Evolutionary conservation across 148 eudicot genomes (phyloP).

Genomic region (Chenopodium suecicum): DNA sequence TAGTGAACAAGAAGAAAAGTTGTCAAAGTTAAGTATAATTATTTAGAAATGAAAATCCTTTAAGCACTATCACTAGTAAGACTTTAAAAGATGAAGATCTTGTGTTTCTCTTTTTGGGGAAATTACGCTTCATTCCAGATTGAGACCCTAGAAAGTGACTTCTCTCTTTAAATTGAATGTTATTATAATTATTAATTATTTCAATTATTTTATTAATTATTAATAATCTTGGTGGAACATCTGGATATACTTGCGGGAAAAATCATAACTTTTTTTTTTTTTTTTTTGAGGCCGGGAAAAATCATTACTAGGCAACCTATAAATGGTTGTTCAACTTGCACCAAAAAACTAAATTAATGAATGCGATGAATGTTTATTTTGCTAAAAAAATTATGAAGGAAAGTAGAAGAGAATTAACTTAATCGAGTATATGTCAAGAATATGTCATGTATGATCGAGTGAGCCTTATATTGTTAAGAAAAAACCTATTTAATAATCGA

Average conservation of each 20-base stretch:
- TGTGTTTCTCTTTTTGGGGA: constrained; percentile 26
- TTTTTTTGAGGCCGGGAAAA: not conserved
- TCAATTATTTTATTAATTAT: not conserved
- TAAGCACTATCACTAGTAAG: constrained; percentile 16
- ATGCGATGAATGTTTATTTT: too few relatives aligned
- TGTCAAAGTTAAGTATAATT: constrained; percentile 17
- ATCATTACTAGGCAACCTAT: constrained; percentile 8
- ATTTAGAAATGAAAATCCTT: constrained; percentile 15
- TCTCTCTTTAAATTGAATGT: not conserved
- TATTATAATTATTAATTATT: not conserved
- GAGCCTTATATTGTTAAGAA: too few relatives aligned
- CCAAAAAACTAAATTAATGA: too few relatives aligned
- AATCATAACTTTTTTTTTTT: not conserved
- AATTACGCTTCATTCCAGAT: constrained; percentile 26
- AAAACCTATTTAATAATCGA: too few relatives aligned
- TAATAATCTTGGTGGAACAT: not conserved
- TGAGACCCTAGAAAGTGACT: constrained; percentile 17
- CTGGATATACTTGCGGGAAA: not conserved
- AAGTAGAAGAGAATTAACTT: too few relatives aligned
- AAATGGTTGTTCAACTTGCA: not conserved
- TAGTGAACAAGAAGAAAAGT: constrained; percentile 24
- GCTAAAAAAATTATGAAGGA: too few relatives aligned
- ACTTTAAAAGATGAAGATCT: constrained; percentile 23
- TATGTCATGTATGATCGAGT: too few relatives aligned
- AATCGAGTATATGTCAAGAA: too few relatives aligned